These are phyloP conservation scores for Fusarium sp. DNA, from an alignment of 2,329 filamentous ascomycete species.

Conservation along the genomic window DNA sequence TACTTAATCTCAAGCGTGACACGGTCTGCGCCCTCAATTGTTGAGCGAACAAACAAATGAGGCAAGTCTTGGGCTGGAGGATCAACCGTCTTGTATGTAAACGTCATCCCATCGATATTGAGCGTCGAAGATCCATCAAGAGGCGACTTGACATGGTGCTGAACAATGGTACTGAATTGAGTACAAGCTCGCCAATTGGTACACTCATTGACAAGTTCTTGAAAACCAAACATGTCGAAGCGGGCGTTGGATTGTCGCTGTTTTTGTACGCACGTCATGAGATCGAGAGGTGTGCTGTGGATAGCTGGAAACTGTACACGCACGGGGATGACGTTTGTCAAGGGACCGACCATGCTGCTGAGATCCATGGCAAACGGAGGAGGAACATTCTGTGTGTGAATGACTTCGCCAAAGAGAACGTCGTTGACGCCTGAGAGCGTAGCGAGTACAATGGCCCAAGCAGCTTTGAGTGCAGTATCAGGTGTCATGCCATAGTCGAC, in stretches of 20 bases:
- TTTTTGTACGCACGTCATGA: conserved; percentile 60
- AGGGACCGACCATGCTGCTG: conserved; percentile 58
- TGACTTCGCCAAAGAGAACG: conserved; percentile 66
- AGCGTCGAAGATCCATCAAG: conserved; percentile 53
- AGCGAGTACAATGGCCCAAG: conserved; percentile 67
- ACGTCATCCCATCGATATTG: conserved; percentile 57
- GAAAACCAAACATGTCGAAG: conserved; percentile 62
- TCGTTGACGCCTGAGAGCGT: conserved; percentile 60
- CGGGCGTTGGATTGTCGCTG: conserved; percentile 60
- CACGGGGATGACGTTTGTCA: conserved; percentile 60
- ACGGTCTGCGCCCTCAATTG: conserved; percentile 48
- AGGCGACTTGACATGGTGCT: conserved; percentile 53
- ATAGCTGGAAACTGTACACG: conserved; percentile 58
- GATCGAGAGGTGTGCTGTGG: conserved; percentile 58
- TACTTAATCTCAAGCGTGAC: conserved; percentile 58
- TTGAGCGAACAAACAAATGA: conserved; percentile 59
- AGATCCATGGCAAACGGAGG: conserved; percentile 66
- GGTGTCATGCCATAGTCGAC: conserved; percentile 58
- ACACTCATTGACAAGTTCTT: conserved; percentile 63
- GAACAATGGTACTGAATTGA: conserved; percentile 64
- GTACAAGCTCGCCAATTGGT: conserved; percentile 66
- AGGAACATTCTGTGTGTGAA: conserved; percentile 58
- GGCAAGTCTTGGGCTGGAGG: conserved; percentile 54
- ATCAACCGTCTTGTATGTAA: conserved; percentile 56
- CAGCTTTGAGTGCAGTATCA: conserved; percentile 65